phyloP scores from a whole-genome alignment of 1,139 yeast genomes.

The Hyphopichia pseudoburtonii region DNA sequence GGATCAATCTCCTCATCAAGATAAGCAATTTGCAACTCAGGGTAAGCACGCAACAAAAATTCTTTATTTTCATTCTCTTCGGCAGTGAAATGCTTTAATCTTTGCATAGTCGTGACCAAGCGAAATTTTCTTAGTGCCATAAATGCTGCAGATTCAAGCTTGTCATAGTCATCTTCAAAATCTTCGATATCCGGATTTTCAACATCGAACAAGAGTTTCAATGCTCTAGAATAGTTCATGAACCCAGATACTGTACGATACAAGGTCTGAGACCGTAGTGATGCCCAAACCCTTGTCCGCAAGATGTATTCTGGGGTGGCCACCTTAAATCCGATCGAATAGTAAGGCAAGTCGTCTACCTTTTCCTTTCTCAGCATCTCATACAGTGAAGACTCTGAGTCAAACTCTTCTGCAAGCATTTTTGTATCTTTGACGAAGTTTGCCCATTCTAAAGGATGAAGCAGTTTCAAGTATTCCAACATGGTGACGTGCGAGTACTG shows the following conservation, averaged over 20 bases:
- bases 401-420: slow-evolving; percentile 46
- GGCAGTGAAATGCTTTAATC: slow-evolving; percentile 29
- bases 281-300: slow-evolving; percentile 59
- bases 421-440: slow-evolving; percentile 53
- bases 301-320: slow-evolving; percentile 55
- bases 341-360: slow-evolving; percentile 42
- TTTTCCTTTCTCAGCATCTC: slow-evolving; percentile 17
- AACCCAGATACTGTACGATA: slow-evolving; percentile 57
- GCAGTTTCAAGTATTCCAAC: slow-evolving; percentile 50
- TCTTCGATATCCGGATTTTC: slow-evolving; percentile 28
- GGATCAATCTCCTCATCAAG: slow-evolving; percentile 35
- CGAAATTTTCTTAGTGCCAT: slow-evolving; percentile 49
- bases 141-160: slow-evolving; percentile 35
- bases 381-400: slow-evolving; percentile 27
- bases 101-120: slow-evolving; percentile 46
- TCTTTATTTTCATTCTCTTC: slow-evolving; percentile 41
- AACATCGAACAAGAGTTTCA: slow-evolving; percentile 46
- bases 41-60: slow-evolving; percentile 41
- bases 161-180: slow-evolving; percentile 25
- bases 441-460: slow-evolving; percentile 53
- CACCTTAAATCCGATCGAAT: slow-evolving; percentile 51
- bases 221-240: slow-evolving; percentile 56
- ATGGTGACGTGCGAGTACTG: slow-evolving; percentile 50
- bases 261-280: slow-evolving; percentile 54
- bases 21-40: slow-evolving; percentile 45